phyloP scores from a whole-genome alignment of 768 basidiomycete genomes.

The Panus rudis region DNA sequence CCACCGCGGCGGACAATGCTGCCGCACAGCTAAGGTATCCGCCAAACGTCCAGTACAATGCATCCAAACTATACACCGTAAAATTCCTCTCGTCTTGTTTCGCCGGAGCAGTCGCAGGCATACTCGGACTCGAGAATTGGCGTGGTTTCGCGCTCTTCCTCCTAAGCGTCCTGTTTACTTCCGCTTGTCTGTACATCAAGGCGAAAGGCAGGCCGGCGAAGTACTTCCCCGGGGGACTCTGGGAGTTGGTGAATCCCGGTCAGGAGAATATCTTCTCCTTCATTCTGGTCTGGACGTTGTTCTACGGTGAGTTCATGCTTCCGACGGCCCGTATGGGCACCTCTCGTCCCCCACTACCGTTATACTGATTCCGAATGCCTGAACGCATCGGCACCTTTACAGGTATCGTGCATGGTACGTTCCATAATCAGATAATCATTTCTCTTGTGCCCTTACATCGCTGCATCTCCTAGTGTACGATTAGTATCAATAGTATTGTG shows the following conservation, averaged over 20 bases:
- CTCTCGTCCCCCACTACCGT: conserved; percentile 1
- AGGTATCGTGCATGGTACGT: conserved; percentile 45
- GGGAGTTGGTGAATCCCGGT: conserved; percentile 73
- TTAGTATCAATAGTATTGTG: conserved; percentile 10
- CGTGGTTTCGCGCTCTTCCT: conserved; percentile 77
- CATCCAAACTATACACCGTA: conserved; percentile 47
- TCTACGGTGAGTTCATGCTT: conserved; percentile 74
- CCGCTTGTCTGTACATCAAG: conserved; percentile 64
- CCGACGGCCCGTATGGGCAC: too few relatives aligned
- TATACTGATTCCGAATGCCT: conserved; percentile 3
- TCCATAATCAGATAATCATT: conserved; percentile 7
- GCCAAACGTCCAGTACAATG: conserved; percentile 62
- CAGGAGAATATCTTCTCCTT: conserved; percentile 91
- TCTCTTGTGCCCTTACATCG: conserved; percentile 9
- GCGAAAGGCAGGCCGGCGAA: conserved; percentile 59
- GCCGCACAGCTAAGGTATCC: conserved; percentile 51
- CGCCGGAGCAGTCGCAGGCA: conserved; percentile 81
- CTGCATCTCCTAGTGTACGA: conserved; percentile 33
- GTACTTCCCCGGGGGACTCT: conserved; percentile 55
- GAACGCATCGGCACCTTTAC: conserved; percentile 7
- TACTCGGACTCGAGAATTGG: conserved; percentile 83
- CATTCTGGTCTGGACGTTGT: conserved; percentile 88
- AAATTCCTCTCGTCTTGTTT: conserved; percentile 83
- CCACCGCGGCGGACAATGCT: conserved; percentile 23
- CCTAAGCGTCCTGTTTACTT: conserved; percentile 57